Evolutionary conservation across 805 yeast species (phyloP).

Genomic region (Yamadazyma sp.): DNA sequence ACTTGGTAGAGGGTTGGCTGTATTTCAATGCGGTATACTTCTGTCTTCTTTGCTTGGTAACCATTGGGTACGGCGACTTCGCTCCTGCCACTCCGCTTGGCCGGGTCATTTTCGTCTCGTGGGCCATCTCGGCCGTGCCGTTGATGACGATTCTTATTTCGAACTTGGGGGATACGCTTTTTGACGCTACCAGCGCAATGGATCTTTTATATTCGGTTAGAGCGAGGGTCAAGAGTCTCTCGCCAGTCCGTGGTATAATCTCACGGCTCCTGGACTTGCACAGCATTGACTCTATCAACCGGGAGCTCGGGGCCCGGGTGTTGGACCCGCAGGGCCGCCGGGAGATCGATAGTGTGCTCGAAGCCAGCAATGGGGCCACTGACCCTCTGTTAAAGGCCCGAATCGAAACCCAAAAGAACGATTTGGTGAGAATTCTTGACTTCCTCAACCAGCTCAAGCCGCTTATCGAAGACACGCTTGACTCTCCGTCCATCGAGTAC

Average conservation of each 20-base stretch:
- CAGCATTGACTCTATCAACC: slow-evolving; percentile 6
- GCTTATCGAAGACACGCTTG: slow-evolving; percentile 34
- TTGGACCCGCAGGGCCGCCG: background rate
- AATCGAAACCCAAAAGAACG: slow-evolving; percentile 14
- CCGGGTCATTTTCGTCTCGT: slow-evolving; percentile 66
- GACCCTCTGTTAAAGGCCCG: slow-evolving; percentile 2
- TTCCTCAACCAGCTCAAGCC: slow-evolving; percentile 33
- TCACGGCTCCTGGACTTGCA: background rate
- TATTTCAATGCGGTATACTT: slow-evolving; percentile 75
- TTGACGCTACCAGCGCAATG: slow-evolving; percentile 21
- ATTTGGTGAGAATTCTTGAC: slow-evolving; percentile 22
- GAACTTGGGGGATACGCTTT: slow-evolving; percentile 62
- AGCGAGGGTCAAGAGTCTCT: background rate
- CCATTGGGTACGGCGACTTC: slow-evolving; percentile 84
- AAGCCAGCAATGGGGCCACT: background rate
- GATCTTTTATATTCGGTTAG: background rate
- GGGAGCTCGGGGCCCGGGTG: slow-evolving; percentile 5
- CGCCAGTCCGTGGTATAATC: background rate
- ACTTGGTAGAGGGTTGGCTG: slow-evolving; percentile 63
- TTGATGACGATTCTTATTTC: slow-evolving; percentile 81
- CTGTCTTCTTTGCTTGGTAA: slow-evolving; percentile 68
- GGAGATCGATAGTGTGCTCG: background rate
- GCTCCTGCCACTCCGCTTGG: slow-evolving; percentile 66
- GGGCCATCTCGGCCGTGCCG: slow-evolving; percentile 86
- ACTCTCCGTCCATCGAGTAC: slow-evolving; percentile 43